Percentiles rank a stretch among this genome's conserved stretches.
phyloP scores from a whole-genome alignment of 768 basidiomycete species.

The Leccinum disarticulatum region DNA sequence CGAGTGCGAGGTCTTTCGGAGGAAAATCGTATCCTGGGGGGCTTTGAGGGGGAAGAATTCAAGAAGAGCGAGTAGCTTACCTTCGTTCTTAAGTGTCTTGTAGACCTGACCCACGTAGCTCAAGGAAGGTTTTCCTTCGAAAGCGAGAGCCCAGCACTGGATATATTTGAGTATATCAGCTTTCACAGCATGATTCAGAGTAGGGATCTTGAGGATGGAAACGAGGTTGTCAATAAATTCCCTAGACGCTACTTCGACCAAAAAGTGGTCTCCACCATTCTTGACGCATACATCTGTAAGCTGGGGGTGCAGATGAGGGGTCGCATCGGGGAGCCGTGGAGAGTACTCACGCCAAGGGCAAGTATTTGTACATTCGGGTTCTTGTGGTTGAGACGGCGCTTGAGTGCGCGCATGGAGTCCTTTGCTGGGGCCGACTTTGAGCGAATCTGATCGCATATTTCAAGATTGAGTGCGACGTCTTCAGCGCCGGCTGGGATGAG shows the following conservation, averaged over 20 bases:
- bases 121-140: slow-evolving; percentile 76
- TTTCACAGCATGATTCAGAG: slow-evolving; percentile 80
- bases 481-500: slow-evolving; percentile 78
- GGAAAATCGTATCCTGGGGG: slow-evolving; percentile 78
- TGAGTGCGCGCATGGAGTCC: slow-evolving; percentile 85
- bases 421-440: slow-evolving; percentile 85
- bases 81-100: slow-evolving; percentile 70
- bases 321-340: neutral
- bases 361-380: slow-evolving; percentile 95
- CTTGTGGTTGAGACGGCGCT: slow-evolving; percentile 85
- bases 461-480: slow-evolving; percentile 90
- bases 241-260: slow-evolving; percentile 78
- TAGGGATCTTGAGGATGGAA: slow-evolving; percentile 78
- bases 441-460: slow-evolving; percentile 96
- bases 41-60: neutral
- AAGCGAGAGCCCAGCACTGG: slow-evolving; percentile 94
- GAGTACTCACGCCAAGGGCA: slow-evolving; percentile 69
- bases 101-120: slow-evolving; percentile 80
- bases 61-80: slow-evolving; percentile 39
- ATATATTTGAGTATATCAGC: slow-evolving; percentile 70
- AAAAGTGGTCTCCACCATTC: slow-evolving; percentile 94
- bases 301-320: slow-evolving; percentile 37
- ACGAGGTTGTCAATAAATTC: slow-evolving; percentile 95
- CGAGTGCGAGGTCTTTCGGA: slow-evolving; percentile 66
- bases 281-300: slow-evolving; percentile 91